Evolutionary conservation across 2,329 filamentous ascomycete genomes (phyloP).

Genomic region (Microdochium paspali): DNA sequence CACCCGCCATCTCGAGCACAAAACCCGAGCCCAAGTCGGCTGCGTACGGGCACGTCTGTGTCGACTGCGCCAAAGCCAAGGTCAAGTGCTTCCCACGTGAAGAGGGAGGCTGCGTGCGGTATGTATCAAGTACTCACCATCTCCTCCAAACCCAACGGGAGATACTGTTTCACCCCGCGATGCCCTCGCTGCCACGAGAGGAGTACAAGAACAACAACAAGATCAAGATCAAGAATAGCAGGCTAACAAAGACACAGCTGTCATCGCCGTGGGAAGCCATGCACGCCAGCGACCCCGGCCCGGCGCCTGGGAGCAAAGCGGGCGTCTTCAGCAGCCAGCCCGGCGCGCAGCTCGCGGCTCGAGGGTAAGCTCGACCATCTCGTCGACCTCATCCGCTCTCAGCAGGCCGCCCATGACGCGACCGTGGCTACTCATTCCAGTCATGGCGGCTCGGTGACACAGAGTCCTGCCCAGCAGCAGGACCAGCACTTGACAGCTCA

Average conservation of each 20-base stretch:
- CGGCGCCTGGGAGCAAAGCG: neutral
- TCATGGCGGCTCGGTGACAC: too few species aligned
- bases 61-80: neutral
- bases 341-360: neutral
- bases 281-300: neutral
- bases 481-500: too few species aligned
- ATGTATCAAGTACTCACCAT: neutral
- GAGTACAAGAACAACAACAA: too few species aligned
- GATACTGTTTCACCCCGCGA: too few species aligned
- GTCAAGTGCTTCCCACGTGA: neutral
- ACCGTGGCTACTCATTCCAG: too few species aligned
- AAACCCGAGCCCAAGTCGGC: neutral
- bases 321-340: neutral
- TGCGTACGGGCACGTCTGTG: neutral
- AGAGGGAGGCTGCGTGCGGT: neutral
- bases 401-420: neutral
- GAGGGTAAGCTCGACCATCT: neutral
- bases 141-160: too few species aligned
- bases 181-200: too few species aligned
- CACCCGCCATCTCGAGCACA: neutral
- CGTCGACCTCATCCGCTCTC: constrained; percentile 1
- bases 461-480: too few species aligned
- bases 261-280: neutral
- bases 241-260: neutral
- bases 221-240: neutral